Base-by-base conservation (phyloP, 441 rosid species). In the Gossypium gossypioides region DNA sequence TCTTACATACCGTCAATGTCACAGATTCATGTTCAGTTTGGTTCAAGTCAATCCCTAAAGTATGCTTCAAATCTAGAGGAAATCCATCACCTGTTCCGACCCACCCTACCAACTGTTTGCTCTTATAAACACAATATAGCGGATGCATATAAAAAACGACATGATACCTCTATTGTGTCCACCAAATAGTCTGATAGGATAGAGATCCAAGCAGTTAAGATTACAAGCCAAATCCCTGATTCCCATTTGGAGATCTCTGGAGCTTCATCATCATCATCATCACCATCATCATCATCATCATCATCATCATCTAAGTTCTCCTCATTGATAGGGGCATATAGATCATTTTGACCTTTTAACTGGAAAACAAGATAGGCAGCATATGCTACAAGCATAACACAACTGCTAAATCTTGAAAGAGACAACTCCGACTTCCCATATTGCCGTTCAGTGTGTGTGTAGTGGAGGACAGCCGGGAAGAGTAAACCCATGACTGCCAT, bases 401-500 rank as follows among this genome's bases (percentile, higher is more conserved):
- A 90, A 76, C 98, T 94, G 75, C 93, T 94, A 74, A 91, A 91
- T 76, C 97, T 91, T 63, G 98, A 94, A 75, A 94, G 89, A 69
- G 92, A 86, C 84, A 93, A 79, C 79, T 91, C 98, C 1, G 98
- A 91, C 81, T 84, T 87, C 76, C 96, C 97, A 13, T 74, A 81
- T 52, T 90, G 96, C 75, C 88, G 83, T 81, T 91, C 97, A 6
- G 92, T 88, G 61, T 79, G 95, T 0, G 97, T 91, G 76, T 77
- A 90, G 75, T 89, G 93, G 72, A 93, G 91, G 70, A 90, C 91
- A 50, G 97, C 96, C 4, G 97, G 98, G 74, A 93, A 90, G 29
- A 90, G 88, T 27, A 93, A 69, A 68, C 97, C 93, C 97, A 91
- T 93, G 65, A 91, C 97, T 22, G 98, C 92, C 96, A 93, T 90